These are phyloP conservation scores for Suillus tomentosus DNA, from an alignment of 768 basidiomycete genomes.

Conservation along the genomic window DNA sequence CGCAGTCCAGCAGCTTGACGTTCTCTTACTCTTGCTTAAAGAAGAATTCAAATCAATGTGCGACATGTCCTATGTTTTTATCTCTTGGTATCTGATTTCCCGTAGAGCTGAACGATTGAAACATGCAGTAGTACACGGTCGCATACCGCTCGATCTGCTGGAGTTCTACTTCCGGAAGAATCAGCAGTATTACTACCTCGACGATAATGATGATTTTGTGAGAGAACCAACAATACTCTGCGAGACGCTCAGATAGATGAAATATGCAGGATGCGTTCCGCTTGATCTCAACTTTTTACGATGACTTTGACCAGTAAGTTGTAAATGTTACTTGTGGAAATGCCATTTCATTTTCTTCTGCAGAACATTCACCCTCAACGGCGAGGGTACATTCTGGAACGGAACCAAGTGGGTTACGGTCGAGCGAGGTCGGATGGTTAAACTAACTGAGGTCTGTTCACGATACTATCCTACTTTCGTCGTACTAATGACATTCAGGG, in stretches of 20 bases:
- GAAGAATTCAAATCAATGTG: constrained; percentile 22
- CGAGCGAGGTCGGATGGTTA: background rate
- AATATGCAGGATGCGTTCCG: constrained; percentile 1
- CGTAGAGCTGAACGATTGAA: background rate
- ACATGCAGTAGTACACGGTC: constrained; percentile 14
- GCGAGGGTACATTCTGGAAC: constrained; percentile 1
- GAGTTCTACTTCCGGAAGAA: constrained; percentile 11
- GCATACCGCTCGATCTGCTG: constrained; percentile 20
- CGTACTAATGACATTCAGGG: constrained; percentile 1
- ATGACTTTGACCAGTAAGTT: constrained; percentile 7
- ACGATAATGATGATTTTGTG: constrained; percentile 8
- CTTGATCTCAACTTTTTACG: background rate
- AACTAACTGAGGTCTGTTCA: background rate
- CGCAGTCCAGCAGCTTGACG: constrained; percentile 15
- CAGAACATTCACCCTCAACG: constrained; percentile 6
- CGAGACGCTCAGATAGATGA: background rate
- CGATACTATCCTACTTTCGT: background rate
- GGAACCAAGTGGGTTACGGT: background rate
- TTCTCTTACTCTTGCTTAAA: constrained; percentile 15
- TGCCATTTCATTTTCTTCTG: background rate
- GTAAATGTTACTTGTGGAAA: background rate
- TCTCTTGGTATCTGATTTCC: background rate
- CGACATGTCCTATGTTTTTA: background rate
- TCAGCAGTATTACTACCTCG: constrained; percentile 7
- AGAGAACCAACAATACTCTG: background rate